Percentiles rank a stretch among this genome's conserved stretches.
phyloP scores from a whole-genome alignment of 2,329 filamentous ascomycete genomes.

The Pseudogymnoascus sp. region DNA sequence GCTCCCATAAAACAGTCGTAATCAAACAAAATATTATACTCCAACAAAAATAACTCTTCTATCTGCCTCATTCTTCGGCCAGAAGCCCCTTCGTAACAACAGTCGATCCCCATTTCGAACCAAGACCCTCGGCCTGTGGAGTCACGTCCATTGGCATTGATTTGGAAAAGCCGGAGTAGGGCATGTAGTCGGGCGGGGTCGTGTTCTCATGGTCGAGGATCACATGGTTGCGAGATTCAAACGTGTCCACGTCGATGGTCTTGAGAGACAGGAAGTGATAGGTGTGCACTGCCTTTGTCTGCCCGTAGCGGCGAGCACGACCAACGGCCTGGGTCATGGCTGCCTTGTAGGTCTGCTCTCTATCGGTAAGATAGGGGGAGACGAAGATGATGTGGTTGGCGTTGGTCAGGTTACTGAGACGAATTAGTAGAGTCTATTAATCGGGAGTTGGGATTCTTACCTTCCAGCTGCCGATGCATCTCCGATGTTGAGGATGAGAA shows the following conservation, averaged over 20 bases:
- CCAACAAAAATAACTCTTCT: background rate
- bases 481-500: conserved; percentile 50
- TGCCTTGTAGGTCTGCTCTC: conserved; percentile 46
- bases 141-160: background rate
- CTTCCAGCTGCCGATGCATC: conserved; percentile 52
- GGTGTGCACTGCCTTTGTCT: conserved; percentile 48
- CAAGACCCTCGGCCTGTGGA: background rate
- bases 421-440: background rate
- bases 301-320: conserved; percentile 49
- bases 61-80: background rate
- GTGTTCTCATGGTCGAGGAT: conserved; percentile 11
- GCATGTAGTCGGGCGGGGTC: background rate
- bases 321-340: conserved; percentile 59
- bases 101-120: background rate
- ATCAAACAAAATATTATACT: background rate
- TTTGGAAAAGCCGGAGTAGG: conserved; percentile 1
- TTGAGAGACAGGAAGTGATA: conserved; percentile 41
- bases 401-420: conserved; percentile 48
- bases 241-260: conserved; percentile 40
- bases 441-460: conserved; percentile 34
- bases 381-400: conserved; percentile 61
- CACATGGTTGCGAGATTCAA: conserved; percentile 30
- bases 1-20: background rate
- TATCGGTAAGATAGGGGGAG: conserved; percentile 41
- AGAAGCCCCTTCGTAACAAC: conserved; percentile 1